These are phyloP conservation scores for Parachaetomium inaequale DNA, from an alignment of 495 filamentous ascomycete species.

Conservation along the genomic window DNA sequence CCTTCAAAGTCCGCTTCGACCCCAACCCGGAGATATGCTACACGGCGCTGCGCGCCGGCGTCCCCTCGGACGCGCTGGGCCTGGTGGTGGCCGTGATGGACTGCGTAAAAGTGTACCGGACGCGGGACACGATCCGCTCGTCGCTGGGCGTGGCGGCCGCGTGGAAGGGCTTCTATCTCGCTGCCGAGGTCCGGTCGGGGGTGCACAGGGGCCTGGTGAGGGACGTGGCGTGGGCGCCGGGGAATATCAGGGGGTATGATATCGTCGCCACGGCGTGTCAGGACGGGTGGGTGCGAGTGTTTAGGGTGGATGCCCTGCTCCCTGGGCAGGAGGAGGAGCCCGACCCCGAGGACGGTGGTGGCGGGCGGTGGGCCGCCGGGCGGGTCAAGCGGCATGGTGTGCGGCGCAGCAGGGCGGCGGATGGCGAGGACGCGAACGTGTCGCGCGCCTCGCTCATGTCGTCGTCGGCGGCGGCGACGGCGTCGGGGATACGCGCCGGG, in stretches of 20 bases:
- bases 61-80: slow-evolving; percentile 66
- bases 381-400: slow-evolving; percentile 26
- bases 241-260: slow-evolving; percentile 81
- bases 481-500: slow-evolving; percentile 54
- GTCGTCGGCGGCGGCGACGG: slow-evolving; percentile 6
- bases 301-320: slow-evolving; percentile 51
- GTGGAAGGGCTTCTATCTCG: slow-evolving; percentile 68
- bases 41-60: slow-evolving; percentile 68
- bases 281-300: slow-evolving; percentile 84
- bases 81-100: slow-evolving; percentile 83
- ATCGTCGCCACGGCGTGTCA: slow-evolving; percentile 88
- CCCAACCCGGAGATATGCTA: slow-evolving; percentile 77
- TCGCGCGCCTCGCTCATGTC: slow-evolving; percentile 24
- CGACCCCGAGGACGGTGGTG: slow-evolving; percentile 21
- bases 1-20: slow-evolving; percentile 81
- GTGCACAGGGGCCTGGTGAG: slow-evolving; percentile 72
- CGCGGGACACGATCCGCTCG: slow-evolving; percentile 55
- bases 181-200: slow-evolving; percentile 60
- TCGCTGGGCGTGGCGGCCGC: slow-evolving; percentile 48
- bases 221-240: slow-evolving; percentile 89
- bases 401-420: background rate
- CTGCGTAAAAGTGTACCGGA: slow-evolving; percentile 73
- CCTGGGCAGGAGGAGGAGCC: background rate
- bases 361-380: slow-evolving; percentile 5
- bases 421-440: background rate